Conservation (phyloP, 768 basidiomycete species). For the Tubosaeta sp. region DNA sequence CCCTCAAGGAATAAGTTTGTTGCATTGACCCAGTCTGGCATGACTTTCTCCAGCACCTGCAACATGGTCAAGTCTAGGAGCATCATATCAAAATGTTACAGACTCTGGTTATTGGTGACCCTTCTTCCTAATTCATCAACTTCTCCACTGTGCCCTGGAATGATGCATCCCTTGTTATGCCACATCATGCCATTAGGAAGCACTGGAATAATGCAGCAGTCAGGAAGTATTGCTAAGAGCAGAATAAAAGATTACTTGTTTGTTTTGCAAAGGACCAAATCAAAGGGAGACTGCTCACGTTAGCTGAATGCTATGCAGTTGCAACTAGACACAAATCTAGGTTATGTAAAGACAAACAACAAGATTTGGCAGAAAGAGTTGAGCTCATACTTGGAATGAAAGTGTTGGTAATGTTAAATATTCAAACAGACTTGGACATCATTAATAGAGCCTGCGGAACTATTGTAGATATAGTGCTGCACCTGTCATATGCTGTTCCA, state of each 20-base stretch:
- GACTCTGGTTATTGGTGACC: not conserved
- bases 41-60: not conserved
- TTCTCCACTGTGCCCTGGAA: not conserved
- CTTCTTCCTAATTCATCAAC: not conserved
- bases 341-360: not conserved
- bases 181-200: not conserved
- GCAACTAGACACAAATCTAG: not conserved
- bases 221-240: not conserved
- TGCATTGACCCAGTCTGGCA: not conserved
- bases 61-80: not conserved
- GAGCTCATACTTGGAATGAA: no score
- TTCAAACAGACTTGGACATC: no score
- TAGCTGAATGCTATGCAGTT: not conserved
- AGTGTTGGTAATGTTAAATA: no score
- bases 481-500: no score
- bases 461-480: no score
- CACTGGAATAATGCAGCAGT: not conserved
- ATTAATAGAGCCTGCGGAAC: no score
- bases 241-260: not conserved
- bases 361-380: no score
- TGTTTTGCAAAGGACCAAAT: not conserved
- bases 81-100: not conserved
- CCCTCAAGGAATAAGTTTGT: not conserved
- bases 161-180: not conserved
- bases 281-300: not conserved